Base-by-base conservation (phyloP, 306 rosid species). In the Medicago ruthenica region DNA sequence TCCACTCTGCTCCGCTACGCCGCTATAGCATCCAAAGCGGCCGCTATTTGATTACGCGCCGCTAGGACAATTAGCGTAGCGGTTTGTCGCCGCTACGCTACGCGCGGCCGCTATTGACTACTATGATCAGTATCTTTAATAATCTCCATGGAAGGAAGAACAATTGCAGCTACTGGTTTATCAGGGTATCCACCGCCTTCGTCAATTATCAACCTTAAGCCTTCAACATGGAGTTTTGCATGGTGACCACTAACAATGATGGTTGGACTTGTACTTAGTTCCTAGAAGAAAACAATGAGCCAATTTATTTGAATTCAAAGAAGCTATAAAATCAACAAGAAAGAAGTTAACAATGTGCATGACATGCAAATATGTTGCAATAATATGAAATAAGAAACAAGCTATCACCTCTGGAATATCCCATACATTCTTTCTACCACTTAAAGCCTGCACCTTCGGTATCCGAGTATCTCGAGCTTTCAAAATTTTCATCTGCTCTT, bases 241-340 rank as follows among this genome's bases (percentile, higher is more conserved):
- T 95, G 98, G 87, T 92, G 97, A 81, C 97, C 97, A 17, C 97
- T 92, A 51, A 90, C 93, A 54, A 95, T 70, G 22, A 92, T 76
- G 44, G 90, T 90, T 48, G 85, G 78, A 75, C 85, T 89, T 21
- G 76, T 81, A 22, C 62, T 73, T 66, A 90, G 86, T 59, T 86
- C 96, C 98, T 92, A 76, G 39, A 27, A 70, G 76, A 82, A 67
- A 73, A 64, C 50, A 80, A 11, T 8, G 37, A 9, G 57, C 41
- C 2, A 39, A 47, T 70, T 20, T 64, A 27, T 79, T 59, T 45
- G 67, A 72, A 44, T 24, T 59, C 40, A 63, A 72, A 44, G 27
- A 71, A 58, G 21, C 50, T 48, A 44, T 31, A 63, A 22, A 68
- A 51, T 59, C 37, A 71, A 31, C 9, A 31, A 11, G 47, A 3